phyloP scores from a whole-genome alignment of 257 asterid genomes.

The Jacaranda mimosifolia region DNA sequence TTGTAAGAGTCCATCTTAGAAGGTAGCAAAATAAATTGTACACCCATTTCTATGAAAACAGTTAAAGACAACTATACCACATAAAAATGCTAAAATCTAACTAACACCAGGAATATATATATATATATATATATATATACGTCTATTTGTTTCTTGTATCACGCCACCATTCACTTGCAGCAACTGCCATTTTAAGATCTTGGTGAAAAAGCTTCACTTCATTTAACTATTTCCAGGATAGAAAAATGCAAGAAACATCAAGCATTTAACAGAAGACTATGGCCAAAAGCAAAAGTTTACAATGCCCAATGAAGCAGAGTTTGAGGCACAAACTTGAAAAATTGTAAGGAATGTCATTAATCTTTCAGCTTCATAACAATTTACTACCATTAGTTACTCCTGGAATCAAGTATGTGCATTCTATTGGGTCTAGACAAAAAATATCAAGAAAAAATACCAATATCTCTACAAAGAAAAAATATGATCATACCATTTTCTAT shows the following conservation, averaged over 20 bases:
- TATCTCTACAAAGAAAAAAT: not conserved
- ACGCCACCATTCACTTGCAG: slow-evolving; percentile 3
- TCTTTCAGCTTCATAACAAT: slow-evolving; percentile 8
- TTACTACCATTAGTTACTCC: not conserved
- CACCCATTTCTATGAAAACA: not conserved
- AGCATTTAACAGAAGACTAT: not conserved
- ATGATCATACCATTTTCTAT: slow-evolving; percentile 77
- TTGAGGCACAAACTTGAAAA: not conserved
- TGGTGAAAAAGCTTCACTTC: not conserved
- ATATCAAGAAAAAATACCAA: slow-evolving; percentile 7
- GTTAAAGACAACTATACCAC: not conserved
- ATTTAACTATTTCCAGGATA: not conserved
- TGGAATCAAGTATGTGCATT: slow-evolving; percentile 8
- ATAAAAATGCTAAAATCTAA: not conserved
- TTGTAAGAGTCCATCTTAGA: slow-evolving; percentile 29
- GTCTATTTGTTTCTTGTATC: not conserved
- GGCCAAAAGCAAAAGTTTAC: not conserved
- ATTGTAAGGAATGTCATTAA: not conserved
- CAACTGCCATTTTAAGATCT: not conserved
- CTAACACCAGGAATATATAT: not conserved
- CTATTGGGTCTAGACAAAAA: slow-evolving; percentile 14
- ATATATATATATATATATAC: not conserved
- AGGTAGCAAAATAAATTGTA: not conserved
- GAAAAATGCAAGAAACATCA: slow-evolving; percentile 5
- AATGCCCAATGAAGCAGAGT: slow-evolving; percentile 4